phyloP scores from a whole-genome alignment of 305 asterid genomes.

The Fraxinus baroniana region DNA sequence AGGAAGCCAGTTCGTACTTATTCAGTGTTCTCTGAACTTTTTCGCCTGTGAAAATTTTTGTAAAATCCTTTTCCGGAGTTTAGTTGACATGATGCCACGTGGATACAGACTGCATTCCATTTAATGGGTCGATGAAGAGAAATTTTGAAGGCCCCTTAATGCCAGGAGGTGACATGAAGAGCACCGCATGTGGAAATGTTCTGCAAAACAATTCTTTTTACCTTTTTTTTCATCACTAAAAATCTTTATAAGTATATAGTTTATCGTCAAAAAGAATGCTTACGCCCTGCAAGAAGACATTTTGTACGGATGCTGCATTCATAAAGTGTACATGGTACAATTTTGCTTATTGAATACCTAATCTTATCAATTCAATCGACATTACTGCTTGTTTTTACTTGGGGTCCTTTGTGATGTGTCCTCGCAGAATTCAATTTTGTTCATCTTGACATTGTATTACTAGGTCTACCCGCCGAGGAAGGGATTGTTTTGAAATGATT shows the following conservation, averaged over 20 bases:
- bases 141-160: slow-evolving; percentile 28
- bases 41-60: slow-evolving; percentile 37
- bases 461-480: background rate
- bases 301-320: slow-evolving; percentile 56
- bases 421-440: background rate
- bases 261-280: slow-evolving; percentile 53
- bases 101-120: slow-evolving; percentile 21
- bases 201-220: slow-evolving; percentile 35
- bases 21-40: slow-evolving; percentile 20
- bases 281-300: slow-evolving; percentile 36
- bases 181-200: slow-evolving; percentile 33
- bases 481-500: slow-evolving; percentile 17
- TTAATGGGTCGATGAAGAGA: slow-evolving; percentile 33
- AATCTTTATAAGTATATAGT: slow-evolving; percentile 56
- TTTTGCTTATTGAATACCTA: slow-evolving; percentile 49
- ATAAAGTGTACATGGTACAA: slow-evolving; percentile 71
- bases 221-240: slow-evolving; percentile 27
- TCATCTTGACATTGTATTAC: background rate
- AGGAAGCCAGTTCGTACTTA: slow-evolving; percentile 27
- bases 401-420: background rate
- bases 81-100: slow-evolving; percentile 34
- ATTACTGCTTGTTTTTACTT: background rate
- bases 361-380: slow-evolving; percentile 24
- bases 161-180: slow-evolving; percentile 38
- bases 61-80: slow-evolving; percentile 26